Evolutionary conservation across 371 early-diverging fungal genomes (phyloP).

Genomic region (Mortierella sp.): DNA sequence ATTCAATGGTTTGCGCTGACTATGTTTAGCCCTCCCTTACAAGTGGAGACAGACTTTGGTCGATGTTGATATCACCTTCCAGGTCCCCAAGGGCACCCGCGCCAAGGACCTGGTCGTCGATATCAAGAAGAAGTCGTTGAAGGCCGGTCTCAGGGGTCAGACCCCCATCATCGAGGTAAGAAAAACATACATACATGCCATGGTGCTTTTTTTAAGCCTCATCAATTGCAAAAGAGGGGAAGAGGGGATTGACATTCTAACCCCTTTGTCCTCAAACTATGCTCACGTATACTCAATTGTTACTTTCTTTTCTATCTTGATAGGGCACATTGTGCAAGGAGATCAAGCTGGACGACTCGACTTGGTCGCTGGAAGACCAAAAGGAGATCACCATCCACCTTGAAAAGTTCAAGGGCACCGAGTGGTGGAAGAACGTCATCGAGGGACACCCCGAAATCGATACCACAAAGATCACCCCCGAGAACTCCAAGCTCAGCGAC

Average conservation of each 20-base stretch:
- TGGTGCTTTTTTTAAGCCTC: neutral
- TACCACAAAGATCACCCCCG: slow-evolving; percentile 91
- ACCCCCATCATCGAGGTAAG: slow-evolving; percentile 80
- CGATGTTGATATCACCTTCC: slow-evolving; percentile 85
- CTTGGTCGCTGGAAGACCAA: slow-evolving; percentile 87
- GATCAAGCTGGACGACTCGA: slow-evolving; percentile 85
- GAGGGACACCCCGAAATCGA: slow-evolving; percentile 87
- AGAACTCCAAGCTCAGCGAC: slow-evolving; percentile 90
- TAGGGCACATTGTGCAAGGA: slow-evolving; percentile 82
- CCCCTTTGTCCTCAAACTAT: neutral
- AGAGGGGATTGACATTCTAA: neutral
- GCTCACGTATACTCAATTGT: neutral
- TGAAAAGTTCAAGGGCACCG: slow-evolving; percentile 86
- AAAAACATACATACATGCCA: neutral
- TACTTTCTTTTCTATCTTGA: neutral
- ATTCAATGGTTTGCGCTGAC: neutral
- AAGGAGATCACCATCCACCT: slow-evolving; percentile 83
- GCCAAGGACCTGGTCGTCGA: slow-evolving; percentile 78
- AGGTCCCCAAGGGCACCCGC: slow-evolving; percentile 83
- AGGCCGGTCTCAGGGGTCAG: slow-evolving; percentile 83
- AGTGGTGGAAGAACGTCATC: slow-evolving; percentile 95
- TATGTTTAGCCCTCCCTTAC: slow-evolving; percentile 74
- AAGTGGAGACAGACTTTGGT: slow-evolving; percentile 89
- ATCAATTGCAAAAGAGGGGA: neutral
- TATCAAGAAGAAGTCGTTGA: slow-evolving; percentile 76